Base-by-base conservation (phyloP, 371 early-diverging fungal species). In the Mortierella sp. region DNA sequence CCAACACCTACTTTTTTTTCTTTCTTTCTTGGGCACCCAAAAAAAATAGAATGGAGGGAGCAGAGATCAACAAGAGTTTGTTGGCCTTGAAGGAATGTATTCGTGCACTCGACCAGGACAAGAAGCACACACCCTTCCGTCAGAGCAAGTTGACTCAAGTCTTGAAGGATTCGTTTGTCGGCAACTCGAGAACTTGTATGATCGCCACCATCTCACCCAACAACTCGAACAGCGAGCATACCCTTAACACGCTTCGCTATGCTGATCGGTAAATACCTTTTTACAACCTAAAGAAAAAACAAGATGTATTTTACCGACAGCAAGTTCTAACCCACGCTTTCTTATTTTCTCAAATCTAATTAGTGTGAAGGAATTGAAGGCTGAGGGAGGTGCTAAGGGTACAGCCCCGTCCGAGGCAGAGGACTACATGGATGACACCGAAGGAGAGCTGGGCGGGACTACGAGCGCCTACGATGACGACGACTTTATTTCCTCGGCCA, bases 21-120 rank as follows among this genome's bases (percentile, higher is more conserved):
- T 70, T 8, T 28, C 26, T 28, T 34, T 38, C 5, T 5, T 38
- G 1, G 42, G 42, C 5, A 38, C 1, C 42, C 42, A 3, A 38
- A 38, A 38, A 38, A 13, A 10, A 24, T 72, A 94, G 96, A 80
- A 96, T 97, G 97, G 99, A 99, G 87, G 99, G 99, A 14, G 96
- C 98, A 3, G 99, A 99, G 89, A 99, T 99, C 90, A 99, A 99
- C 92, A 99, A 99, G 91, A 97, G 97, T 82, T 91, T 99, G 76
- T 89, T 99, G 72, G 99, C 98, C 0, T 89, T 99, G 71, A 99
- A 99, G 85, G 99, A 99, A 85, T 99, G 99, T 85, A 99, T 99
- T 79, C 94, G 99, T 74, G 99, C 99, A 2, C 89, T 99, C 68
- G 99, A 98, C 84, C 95, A 97, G 88, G 97, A 95, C 75, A 96